These are phyloP conservation scores for Nannochloropsis gaditana DNA, from an alignment of 108 stramenopile genomes.

Conservation along the genomic window DNA sequence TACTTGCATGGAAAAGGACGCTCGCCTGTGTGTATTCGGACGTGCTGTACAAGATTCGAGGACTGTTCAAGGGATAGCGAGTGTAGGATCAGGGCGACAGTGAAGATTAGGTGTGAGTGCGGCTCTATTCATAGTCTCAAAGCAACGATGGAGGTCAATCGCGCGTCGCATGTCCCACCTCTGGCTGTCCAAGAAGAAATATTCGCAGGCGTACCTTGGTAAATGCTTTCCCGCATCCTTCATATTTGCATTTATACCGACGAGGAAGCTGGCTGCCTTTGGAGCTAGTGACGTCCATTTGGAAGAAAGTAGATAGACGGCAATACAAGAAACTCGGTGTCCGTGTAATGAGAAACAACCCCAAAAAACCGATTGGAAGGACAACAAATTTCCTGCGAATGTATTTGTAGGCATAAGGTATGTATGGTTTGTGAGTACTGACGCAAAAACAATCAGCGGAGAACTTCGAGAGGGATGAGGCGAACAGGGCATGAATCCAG, in stretches of 20 bases:
- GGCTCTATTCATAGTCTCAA: not conserved
- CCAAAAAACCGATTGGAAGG: too few relatives aligned
- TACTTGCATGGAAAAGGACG: constrained; percentile 27
- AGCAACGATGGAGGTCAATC: too few relatives aligned
- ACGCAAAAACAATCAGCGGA: too few relatives aligned
- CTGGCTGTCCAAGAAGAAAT: too few relatives aligned
- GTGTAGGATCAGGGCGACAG: not conserved
- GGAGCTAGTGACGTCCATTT: not conserved
- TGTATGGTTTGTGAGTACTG: too few relatives aligned
- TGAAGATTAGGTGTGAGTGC: not conserved
- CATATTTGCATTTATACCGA: constrained; percentile 20
- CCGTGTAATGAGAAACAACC: too few relatives aligned
- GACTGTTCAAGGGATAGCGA: not conserved
- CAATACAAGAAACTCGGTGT: too few relatives aligned
- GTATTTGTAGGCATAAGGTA: too few relatives aligned
- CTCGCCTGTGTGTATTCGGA: constrained; percentile 38
- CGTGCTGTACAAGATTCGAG: constrained; percentile 37
- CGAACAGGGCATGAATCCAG: too few relatives aligned
- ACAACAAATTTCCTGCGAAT: too few relatives aligned
- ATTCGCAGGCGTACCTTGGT: not conserved
- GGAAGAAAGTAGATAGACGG: not conserved
- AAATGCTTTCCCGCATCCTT: not conserved
- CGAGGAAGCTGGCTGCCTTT: constrained; percentile 2
- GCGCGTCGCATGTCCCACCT: too few relatives aligned
- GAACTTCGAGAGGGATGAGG: too few relatives aligned